phyloP scores from a whole-genome alignment of 1,139 yeast species.

The Geotrichum australiense region DNA sequence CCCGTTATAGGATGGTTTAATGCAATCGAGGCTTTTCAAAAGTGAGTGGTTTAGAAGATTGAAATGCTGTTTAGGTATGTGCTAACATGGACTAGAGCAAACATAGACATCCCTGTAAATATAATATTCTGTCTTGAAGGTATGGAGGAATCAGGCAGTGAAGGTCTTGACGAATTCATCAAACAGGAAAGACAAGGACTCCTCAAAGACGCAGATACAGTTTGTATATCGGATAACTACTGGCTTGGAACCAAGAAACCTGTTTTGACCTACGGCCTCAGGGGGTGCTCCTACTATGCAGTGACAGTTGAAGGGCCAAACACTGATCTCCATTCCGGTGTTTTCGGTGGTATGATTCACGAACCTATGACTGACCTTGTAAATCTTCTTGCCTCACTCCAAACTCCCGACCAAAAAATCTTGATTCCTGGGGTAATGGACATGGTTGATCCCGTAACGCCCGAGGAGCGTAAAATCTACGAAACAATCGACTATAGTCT shows the following conservation, averaged over 20 bases:
- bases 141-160: slow-evolving; percentile 97
- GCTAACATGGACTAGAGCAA: too few relatives aligned
- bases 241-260: slow-evolving; percentile 98
- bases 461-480: slow-evolving; percentile 63
- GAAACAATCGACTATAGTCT: slow-evolving; percentile 80
- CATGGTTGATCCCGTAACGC: slow-evolving; percentile 91
- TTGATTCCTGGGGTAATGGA: slow-evolving; percentile 80
- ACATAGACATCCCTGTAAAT: slow-evolving; percentile 88
- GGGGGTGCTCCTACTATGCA: slow-evolving; percentile 95
- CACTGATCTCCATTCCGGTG: slow-evolving; percentile 95
- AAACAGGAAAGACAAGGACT: slow-evolving; percentile 67
- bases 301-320: slow-evolving; percentile 79
- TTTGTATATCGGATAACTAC: slow-evolving; percentile 94
- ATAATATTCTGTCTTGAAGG: slow-evolving; percentile 93
- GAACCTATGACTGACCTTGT: slow-evolving; percentile 96
- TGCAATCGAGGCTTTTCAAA: slow-evolving; percentile 81
- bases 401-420: slow-evolving; percentile 51
- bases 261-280: slow-evolving; percentile 91
- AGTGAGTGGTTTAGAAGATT: slow-evolving; percentile 26
- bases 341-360: slow-evolving; percentile 94
- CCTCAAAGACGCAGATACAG: slow-evolving; percentile 85
- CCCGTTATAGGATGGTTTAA: slow-evolving; percentile 98
- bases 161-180: slow-evolving; percentile 82
- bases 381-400: slow-evolving; percentile 67
- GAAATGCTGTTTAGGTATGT: slow-evolving; percentile 70